A percentile compares a stretch with the other conserved stretches of the same genome.
phyloP scores from a whole-genome alignment of 2,329 filamentous ascomycete species.

The Cladosporium velox region DNA sequence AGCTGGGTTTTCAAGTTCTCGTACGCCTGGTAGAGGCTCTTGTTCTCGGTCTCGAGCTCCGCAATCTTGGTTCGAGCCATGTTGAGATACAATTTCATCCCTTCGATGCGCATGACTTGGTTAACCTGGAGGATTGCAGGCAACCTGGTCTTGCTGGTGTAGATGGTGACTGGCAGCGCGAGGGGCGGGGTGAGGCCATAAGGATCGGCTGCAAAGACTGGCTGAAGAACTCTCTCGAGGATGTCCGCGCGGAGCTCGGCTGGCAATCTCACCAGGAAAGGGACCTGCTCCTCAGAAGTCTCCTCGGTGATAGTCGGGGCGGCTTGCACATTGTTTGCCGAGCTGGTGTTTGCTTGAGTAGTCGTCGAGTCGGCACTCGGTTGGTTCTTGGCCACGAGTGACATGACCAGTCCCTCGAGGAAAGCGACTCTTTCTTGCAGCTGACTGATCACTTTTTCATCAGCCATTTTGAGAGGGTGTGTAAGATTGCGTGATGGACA shows the following conservation, averaged over 20 bases:
- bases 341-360: not conserved
- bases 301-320: not conserved
- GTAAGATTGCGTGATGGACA: not conserved
- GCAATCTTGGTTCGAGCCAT: not conserved
- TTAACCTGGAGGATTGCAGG: not conserved
- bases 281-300: constrained; percentile 34
- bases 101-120: not conserved
- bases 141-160: not conserved
- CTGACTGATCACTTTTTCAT: not conserved
- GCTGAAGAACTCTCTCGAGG: not conserved
- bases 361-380: too few relatives aligned
- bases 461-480: not conserved
- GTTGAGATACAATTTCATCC: not conserved
- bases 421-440: not conserved
- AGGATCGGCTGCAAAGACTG: not conserved
- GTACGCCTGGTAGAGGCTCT: too few relatives aligned
- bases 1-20: too few relatives aligned
- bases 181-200: not conserved
- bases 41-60: not conserved
- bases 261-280: not conserved
- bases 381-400: not conserved
- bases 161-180: not conserved
- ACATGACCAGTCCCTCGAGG: not conserved
- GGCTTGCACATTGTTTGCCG: not conserved
- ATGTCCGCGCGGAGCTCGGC: not conserved